Conservation (phyloP, 2,329 filamentous ascomycete species). For the Aspergillus brasiliensis region DNA sequence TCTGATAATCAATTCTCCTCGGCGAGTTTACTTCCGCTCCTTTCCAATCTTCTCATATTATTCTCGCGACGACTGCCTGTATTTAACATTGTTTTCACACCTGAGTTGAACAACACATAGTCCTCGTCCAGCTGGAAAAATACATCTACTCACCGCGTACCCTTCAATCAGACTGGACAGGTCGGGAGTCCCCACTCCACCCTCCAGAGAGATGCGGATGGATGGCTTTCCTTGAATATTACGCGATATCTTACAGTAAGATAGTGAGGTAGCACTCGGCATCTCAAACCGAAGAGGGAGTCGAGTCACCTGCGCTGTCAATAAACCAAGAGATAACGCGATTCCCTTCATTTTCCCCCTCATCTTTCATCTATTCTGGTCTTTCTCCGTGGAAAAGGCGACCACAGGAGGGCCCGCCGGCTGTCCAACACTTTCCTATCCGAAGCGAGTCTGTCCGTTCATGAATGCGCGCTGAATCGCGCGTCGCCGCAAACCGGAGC, state of each 20-base stretch:
- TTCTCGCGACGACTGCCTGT: no score
- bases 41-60: not conserved
- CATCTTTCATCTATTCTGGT: not conserved
- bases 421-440: not conserved
- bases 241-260: slow-evolving; percentile 6
- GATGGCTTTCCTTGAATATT: not conserved
- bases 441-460: not conserved
- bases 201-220: not conserved
- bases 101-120: not conserved
- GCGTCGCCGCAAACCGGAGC: not conserved
- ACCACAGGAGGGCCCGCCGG: not conserved
- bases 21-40: not conserved
- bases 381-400: not conserved
- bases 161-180: not conserved
- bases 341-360: not conserved
- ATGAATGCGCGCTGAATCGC: not conserved
- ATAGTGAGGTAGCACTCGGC: not conserved
- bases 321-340: not conserved
- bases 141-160: not conserved
- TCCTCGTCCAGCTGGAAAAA: not conserved
- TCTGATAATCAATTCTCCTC: not conserved
- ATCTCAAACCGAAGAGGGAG: not conserved
- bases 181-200: not conserved
- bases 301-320: not conserved
- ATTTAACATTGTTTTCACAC: no score